Conservation (phyloP, 805 yeast species). For the Candida maris region DNA sequence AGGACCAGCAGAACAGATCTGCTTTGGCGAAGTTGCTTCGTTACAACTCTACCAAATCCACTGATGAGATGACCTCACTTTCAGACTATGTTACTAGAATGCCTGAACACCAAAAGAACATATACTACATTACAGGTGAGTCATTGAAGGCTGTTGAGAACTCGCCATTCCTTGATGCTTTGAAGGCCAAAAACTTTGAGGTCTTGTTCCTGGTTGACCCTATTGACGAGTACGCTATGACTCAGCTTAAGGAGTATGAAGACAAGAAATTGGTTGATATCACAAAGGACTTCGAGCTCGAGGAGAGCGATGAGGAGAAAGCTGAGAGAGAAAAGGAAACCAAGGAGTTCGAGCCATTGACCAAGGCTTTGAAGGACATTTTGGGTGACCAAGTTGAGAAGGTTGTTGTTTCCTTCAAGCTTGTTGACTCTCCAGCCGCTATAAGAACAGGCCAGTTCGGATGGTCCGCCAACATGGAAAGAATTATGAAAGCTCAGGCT, state of each 20-base stretch:
- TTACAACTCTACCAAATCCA: conserved; percentile 93
- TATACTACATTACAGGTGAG: conserved; percentile 99
- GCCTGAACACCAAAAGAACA: conserved; percentile 99
- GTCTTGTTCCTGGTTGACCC: conserved; percentile 98
- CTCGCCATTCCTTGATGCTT: conserved; percentile 98
- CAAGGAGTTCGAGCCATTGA: conserved; percentile 87
- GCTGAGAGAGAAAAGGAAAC: conserved; percentile 87
- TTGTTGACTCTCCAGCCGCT: conserved; percentile 99
- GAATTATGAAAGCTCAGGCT: conserved; percentile 99
- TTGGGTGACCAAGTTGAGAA: conserved; percentile 99
- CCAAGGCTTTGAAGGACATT: conserved; percentile 93
- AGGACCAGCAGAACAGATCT: conserved; percentile 95
- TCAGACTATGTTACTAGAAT: conserved; percentile 97
- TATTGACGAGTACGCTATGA: conserved; percentile 99
- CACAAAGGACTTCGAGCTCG: conserved; percentile 98
- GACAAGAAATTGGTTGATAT: conserved; percentile 98
- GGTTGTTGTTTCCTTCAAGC: conserved; percentile 96
- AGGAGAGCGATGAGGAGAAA: conserved; percentile 99
- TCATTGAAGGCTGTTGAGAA: conserved; percentile 95
- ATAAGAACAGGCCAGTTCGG: conserved; percentile 99
- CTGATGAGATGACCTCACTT: conserved; percentile 91
- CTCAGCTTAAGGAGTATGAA: conserved; percentile 98
- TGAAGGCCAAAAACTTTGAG: conserved; percentile 97
- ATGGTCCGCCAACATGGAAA: conserved; percentile 99
- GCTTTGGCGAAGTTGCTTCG: conserved; percentile 95